Evolutionary conservation across 2,329 filamentous ascomycete species (phyloP), one percentile per base, ranked within the genome.

Genomic region (Penicillium sp.): DNA sequence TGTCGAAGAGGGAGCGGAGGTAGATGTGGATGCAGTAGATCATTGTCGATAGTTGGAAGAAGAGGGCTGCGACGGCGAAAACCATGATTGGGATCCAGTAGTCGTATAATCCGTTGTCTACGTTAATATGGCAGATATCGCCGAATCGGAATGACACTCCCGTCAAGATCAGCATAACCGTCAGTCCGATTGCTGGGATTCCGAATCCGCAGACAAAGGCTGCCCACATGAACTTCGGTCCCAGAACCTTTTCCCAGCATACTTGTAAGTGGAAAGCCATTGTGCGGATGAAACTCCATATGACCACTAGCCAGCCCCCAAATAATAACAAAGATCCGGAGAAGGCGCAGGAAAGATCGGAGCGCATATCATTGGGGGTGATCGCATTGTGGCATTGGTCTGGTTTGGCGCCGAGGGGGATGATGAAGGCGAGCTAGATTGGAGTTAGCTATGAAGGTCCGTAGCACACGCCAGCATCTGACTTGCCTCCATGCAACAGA

Each of bases 101-200:
- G 68, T 88, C 89, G 32, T 86, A 84, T 71, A 96, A 78, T 57
- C 90, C 92, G 72, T 96, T 84, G 53, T 84, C 77, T 72, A 96
- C 90, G 77, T 97, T 97, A 78, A 97, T 92, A 72, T 97, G 93
- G 74, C 94, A 99, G 29, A 91, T 89, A 46, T 83, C 82, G 50
- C 94, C 94, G 67, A 97, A 97, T 48, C 94, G 87, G 75, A 93
- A 97, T 1, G 92, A 97, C 4, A 97, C 90, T 21, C 94, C 94
- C 48, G 92, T 97, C 59, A 96, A 80, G 40, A 90, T 82, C 60
- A 97, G 82, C 47, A 89, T 90, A 40, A 93, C 73, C 3, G 86
- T 80, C 60, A 96, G 83, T 35, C 90, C 89, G 21, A 91, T 75
- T 25, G 86, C 80, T 2, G 92, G 91, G 44, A 97, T 81, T 18